Evolutionary conservation across 1,139 yeast genomes (phyloP), one percentile per base, ranked within the genome.

Genomic region (Taiozyma sp.): DNA sequence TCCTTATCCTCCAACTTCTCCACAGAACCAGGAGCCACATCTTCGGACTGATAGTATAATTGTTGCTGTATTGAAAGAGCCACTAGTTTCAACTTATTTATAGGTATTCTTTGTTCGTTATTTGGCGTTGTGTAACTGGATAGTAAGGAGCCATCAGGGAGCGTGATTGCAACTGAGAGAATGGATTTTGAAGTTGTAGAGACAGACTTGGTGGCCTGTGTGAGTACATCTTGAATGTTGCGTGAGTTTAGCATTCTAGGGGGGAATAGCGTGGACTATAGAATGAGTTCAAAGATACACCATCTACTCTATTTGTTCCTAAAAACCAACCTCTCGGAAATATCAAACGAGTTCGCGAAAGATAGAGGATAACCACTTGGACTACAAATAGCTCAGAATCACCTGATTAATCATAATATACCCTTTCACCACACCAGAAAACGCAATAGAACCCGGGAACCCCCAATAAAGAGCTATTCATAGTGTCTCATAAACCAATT

Each of bases 401-500:
- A n/a, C 28, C 24, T 41, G 13, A 41, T 14, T 38, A 19, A 38
- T 22, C 41, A 19, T 19, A 12, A 38, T 38, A 38, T 10, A 38
- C 14, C 41, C 14, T 9, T 10, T 22, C 4, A 24, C 13, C 12
- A 40, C 30, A 40, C 23, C 16, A 40, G 14, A 13, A 40, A 14
- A 24, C 29, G 19, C 24, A 19, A 8, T 9, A 8, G 19, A 7
- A 9, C 24, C 41, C 27, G 5, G 27, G 8, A 24, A 7, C 5
- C 8, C 27, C 27, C 27, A 7, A 24, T 19, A 4, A 19, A 19
- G 19, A 23, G n/a, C 19, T 41, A 19, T 13, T 59, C 58, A 74
- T 45, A 69, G 65, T 7, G 74, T 70, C 55, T 74, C 79, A 53
- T 81, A 84, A 44, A 86, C 73, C 39, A 84, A 57, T 46, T 73